Evolutionary conservation across 2,329 filamentous ascomycete species (phyloP).

Genomic region (Gaeumannomyces tritici): DNA sequence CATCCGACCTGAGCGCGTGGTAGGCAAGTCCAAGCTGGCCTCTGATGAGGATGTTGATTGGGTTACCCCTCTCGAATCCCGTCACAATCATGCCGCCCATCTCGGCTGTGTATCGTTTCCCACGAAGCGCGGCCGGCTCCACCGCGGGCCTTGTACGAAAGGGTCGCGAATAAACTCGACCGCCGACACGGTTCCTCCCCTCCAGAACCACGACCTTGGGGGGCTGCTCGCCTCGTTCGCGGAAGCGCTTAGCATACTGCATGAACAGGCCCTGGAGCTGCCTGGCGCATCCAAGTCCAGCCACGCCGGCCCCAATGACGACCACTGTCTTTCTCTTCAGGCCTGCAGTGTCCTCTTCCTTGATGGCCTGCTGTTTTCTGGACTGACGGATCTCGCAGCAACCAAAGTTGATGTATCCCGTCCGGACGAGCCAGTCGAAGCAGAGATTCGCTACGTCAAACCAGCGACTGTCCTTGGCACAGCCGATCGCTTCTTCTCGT

Average conservation of each 20-base stretch:
- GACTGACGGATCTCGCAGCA: slow-evolving; percentile 63
- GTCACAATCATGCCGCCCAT: slow-evolving; percentile 99
- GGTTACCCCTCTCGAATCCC: slow-evolving; percentile 91
- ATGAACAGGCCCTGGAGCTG: slow-evolving; percentile 80
- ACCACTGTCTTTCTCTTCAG: slow-evolving; percentile 62
- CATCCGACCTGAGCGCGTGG: slow-evolving; percentile 68
- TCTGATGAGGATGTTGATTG: slow-evolving; percentile 80
- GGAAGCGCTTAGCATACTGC: slow-evolving; percentile 65
- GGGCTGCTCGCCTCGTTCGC: slow-evolving; percentile 53
- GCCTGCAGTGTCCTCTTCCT: slow-evolving; percentile 3
- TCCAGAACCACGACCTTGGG: slow-evolving; percentile 77
- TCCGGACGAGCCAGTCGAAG: slow-evolving; percentile 83
- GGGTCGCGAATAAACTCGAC: slow-evolving; percentile 79
- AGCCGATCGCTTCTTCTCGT: slow-evolving; percentile 79
- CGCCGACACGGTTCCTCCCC: slow-evolving; percentile 78
- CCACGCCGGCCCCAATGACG: slow-evolving; percentile 88
- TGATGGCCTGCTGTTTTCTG: slow-evolving; percentile 24
- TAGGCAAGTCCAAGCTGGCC: slow-evolving; percentile 84
- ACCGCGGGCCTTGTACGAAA: slow-evolving; percentile 26
- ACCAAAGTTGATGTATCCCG: slow-evolving; percentile 94
- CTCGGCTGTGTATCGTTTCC: slow-evolving; percentile 68
- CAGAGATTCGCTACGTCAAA: slow-evolving; percentile 82
- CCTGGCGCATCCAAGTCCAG: slow-evolving; percentile 82
- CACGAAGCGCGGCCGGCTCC: neutral
- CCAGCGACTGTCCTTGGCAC: slow-evolving; percentile 78